Evolutionary conservation across 495 filamentous ascomycete species (phyloP).

Genomic region (Glarea lozoyensis): DNA sequence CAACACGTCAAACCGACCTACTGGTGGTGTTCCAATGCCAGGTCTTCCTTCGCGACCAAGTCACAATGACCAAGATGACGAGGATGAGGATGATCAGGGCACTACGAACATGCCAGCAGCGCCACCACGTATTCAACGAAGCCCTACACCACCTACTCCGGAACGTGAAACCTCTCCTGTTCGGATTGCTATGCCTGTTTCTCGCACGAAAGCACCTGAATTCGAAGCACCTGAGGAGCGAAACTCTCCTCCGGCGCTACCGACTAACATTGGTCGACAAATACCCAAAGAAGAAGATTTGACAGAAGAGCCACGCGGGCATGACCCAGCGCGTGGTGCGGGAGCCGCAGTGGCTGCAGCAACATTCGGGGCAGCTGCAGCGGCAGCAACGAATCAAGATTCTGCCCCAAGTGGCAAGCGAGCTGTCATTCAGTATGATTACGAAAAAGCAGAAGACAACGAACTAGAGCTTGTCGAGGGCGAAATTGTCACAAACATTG

Average conservation of each 20-base stretch:
- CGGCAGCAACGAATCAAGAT: constrained; percentile 13
- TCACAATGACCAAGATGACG: constrained; percentile 39
- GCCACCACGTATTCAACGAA: constrained; percentile 42
- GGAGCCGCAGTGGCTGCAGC: constrained; percentile 27
- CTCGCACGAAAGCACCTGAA: constrained; percentile 46
- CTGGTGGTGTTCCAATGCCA: constrained; percentile 58
- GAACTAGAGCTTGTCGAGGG: constrained; percentile 89
- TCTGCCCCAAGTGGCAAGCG: constrained; percentile 42
- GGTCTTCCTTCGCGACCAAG: constrained; percentile 55
- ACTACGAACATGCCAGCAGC: constrained; percentile 47
- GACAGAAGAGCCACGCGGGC: constrained; percentile 49
- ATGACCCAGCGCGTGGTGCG: constrained; percentile 56
- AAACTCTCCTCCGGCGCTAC: constrained; percentile 35
- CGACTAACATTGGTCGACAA: constrained; percentile 47
- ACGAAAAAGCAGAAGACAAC: constrained; percentile 95
- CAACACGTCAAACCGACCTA: constrained; percentile 43
- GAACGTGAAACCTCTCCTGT: constrained; percentile 60
- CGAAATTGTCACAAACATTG: constrained; percentile 85
- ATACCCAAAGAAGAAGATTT: constrained; percentile 55
- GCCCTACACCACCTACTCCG: constrained; percentile 52
- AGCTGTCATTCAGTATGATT: constrained; percentile 85
- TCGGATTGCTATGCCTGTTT: constrained; percentile 79
- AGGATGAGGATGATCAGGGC: constrained; percentile 42
- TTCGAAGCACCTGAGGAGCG: constrained; percentile 38
- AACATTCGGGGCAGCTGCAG: constrained; percentile 26